A percentile compares a stretch with the other conserved stretches of the same genome.
Conservation (phyloP, 352 stramenopile genomes). For the Stephanocyclus meneghinianus region DNA sequence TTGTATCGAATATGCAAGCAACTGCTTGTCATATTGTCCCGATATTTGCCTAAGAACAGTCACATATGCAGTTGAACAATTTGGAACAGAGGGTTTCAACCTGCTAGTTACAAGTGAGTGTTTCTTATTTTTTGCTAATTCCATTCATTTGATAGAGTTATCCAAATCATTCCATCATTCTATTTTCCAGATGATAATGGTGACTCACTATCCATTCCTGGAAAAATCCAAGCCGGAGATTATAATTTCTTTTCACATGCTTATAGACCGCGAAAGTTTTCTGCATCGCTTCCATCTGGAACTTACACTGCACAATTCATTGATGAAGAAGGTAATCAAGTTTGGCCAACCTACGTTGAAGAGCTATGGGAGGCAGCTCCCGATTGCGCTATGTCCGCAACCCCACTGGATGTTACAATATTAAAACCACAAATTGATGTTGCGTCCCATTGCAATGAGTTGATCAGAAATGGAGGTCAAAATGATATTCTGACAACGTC, state of each 20-base stretch:
- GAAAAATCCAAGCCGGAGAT: conserved; percentile 21
- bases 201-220: conserved; percentile 20
- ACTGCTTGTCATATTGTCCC: conserved; percentile 56
- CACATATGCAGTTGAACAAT: conserved; percentile 49
- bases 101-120: conserved; percentile 31
- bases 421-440: conserved; percentile 38
- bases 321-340: conserved; percentile 33
- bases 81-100: conserved; percentile 56
- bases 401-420: conserved; percentile 33
- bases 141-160: not conserved
- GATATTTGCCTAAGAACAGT: conserved; percentile 49
- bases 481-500: conserved; percentile 12
- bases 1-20: conserved; percentile 23
- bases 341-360: conserved; percentile 50
- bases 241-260: conserved; percentile 17
- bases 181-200: conserved; percentile 13
- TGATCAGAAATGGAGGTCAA: conserved; percentile 41
- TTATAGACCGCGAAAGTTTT: conserved; percentile 33
- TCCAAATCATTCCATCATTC: not conserved
- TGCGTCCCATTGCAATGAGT: conserved; percentile 27
- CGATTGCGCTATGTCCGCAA: conserved; percentile 41
- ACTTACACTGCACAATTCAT: conserved; percentile 53
- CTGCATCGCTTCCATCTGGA: conserved; percentile 46
- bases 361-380: conserved; percentile 47
- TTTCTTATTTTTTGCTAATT: not conserved